phyloP scores from a whole-genome alignment of 2,329 filamentous ascomycete species.

The Pseudogymnoascus verrucosus region DNA sequence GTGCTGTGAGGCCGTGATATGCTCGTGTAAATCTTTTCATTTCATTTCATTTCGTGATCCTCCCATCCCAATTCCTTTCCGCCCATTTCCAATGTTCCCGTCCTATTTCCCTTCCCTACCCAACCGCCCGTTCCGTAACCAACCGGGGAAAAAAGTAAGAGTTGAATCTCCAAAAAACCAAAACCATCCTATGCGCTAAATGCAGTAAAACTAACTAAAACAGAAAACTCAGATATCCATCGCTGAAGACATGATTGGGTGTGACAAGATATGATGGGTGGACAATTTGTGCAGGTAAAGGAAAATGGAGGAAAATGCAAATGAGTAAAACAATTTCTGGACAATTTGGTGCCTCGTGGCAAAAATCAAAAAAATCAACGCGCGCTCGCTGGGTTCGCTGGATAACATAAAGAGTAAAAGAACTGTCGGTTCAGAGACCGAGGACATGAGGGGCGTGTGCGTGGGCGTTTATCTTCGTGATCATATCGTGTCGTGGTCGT shows the following conservation, averaged over 20 bases:
- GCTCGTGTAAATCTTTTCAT: background rate
- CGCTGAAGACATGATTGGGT: background rate
- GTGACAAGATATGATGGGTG: background rate
- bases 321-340: background rate
- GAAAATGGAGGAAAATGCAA: conserved; percentile 11
- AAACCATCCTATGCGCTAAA: background rate
- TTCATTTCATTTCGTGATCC: background rate
- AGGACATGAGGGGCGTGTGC: conserved; percentile 13
- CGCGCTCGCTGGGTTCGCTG: background rate
- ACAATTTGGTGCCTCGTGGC: background rate
- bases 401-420: background rate
- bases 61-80: background rate
- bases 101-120: background rate
- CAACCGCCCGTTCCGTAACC: background rate
- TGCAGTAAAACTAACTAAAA: background rate
- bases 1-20: background rate
- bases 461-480: background rate
- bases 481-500: conserved; percentile 16
- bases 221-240: background rate
- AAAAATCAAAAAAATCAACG: background rate
- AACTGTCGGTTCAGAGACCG: background rate
- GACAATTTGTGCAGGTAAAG: conserved; percentile 9
- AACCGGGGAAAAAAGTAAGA: background rate
- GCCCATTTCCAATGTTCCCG: background rate
- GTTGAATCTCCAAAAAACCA: background rate